Evolutionary conservation across 192 early-diverging fungal species (phyloP).

Genomic region (Backusella luteola): DNA sequence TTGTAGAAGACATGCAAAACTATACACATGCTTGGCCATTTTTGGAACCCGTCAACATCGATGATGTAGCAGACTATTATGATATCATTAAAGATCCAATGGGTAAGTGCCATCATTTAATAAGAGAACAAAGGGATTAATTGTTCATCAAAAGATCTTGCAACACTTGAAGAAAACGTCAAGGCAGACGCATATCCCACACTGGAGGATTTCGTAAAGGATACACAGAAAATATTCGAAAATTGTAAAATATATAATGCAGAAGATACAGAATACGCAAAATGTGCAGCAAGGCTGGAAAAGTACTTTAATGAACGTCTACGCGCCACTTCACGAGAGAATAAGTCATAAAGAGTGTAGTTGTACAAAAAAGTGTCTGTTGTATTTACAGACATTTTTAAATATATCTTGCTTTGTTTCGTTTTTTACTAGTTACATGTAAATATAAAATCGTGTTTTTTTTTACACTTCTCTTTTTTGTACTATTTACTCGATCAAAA

Average conservation of each 20-base stretch:
- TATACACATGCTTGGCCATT: conserved; percentile 92
- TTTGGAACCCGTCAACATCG: conserved; percentile 78
- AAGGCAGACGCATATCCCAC: conserved; percentile 84
- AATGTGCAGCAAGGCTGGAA: conserved; percentile 73
- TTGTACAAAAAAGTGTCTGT: no score
- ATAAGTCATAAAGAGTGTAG: neutral
- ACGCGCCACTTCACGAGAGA: conserved; percentile 28
- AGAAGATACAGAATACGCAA: conserved; percentile 80
- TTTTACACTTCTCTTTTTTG: no score
- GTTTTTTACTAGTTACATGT: neutral
- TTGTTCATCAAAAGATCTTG: conserved; percentile 53
- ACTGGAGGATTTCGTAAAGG: conserved; percentile 76
- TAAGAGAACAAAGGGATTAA: neutral
- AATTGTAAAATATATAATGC: conserved; percentile 94
- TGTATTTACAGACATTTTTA: neutral
- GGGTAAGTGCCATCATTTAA: conserved; percentile 50
- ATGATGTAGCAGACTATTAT: conserved; percentile 93
- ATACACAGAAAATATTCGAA: conserved; percentile 87
- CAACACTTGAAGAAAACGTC: conserved; percentile 79
- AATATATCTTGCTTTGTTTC: neutral
- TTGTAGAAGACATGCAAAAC: conserved; percentile 74
- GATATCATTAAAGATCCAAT: conserved; percentile 95
- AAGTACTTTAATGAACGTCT: conserved; percentile 75
- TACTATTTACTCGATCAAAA: no score
- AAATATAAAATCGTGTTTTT: no score